phyloP scores from a whole-genome alignment of 2,329 filamentous ascomycete species.

The Lojkania enalia region DNA sequence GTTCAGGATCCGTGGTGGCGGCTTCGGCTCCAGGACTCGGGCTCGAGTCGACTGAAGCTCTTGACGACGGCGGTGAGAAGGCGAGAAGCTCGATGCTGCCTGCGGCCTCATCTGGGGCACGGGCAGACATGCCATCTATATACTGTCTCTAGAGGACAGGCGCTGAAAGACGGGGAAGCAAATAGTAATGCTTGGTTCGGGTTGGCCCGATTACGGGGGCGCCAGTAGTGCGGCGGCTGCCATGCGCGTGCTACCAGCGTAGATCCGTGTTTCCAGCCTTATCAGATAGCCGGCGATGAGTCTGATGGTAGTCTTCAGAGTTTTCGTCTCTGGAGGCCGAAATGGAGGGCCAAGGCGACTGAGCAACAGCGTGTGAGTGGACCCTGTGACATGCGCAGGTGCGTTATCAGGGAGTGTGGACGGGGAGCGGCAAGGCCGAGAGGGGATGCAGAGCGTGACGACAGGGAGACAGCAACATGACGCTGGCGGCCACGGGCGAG shows the following conservation, averaged over 20 bases:
- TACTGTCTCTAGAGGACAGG: neutral
- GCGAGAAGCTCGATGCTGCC: neutral
- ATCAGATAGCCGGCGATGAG: constrained; percentile 23
- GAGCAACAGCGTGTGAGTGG: constrained; percentile 9
- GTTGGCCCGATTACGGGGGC: constrained; percentile 13
- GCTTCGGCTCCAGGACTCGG: constrained; percentile 11
- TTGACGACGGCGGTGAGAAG: constrained; percentile 1
- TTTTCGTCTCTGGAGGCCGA: neutral
- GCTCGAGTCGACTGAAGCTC: constrained; percentile 10
- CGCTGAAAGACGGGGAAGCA: neutral
- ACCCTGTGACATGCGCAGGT: constrained; percentile 14
- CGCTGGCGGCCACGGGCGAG: constrained; percentile 1
- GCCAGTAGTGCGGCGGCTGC: constrained; percentile 7
- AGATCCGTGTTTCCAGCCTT: constrained; percentile 24
- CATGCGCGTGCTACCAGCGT: constrained; percentile 7
- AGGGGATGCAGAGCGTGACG: neutral
- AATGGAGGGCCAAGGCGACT: neutral
- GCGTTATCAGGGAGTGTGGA: constrained; percentile 8
- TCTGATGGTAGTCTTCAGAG: neutral
- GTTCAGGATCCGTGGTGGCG: constrained; percentile 19
- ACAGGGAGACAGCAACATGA: constrained; percentile 1
- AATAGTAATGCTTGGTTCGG: constrained; percentile 7
- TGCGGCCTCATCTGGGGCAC: neutral
- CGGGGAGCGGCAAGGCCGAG: constrained; percentile 1
- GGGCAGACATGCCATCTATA: constrained; percentile 15